Base-by-base conservation (phyloP, 306 rosid species). In the Rubus parviflorus region DNA sequence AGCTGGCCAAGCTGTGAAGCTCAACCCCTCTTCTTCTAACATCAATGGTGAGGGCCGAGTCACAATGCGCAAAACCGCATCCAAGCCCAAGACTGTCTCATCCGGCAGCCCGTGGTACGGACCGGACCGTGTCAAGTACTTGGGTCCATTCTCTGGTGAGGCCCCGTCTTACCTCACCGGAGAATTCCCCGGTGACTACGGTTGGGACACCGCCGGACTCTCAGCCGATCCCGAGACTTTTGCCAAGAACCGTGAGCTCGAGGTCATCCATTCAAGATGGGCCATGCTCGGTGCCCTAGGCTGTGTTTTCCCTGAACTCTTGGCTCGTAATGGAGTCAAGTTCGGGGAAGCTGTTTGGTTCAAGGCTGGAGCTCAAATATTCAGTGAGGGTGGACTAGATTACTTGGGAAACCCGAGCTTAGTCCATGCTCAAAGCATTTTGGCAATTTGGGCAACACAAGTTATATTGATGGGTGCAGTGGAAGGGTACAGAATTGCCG, bases 1-100 rank as follows among this genome's bases (percentile, higher is more conserved):
- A 11, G 67, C n/a, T 61, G 67, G 42, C n/a, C 67, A 61, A 62
- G 68, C 68, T 62, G 42, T 62, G 42, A 62, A 30, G 68, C 20
- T 62, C 68, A 30, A 0, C 4, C 19, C 43, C 19, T 62, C 43
- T 62, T 62, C 43, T 14, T 62, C 68, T 35, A 62, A 30, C 68
- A n/a, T 62, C 20, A 30, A 5, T 30, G 68, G n/a, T 35, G 68
- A 62, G 23, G 68, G 68, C 68, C n/a, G 68, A 62, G 20, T 62
- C 68, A 35, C 68, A 30, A 62, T 62, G 68, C 43, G 20, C 68
- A 62, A 62, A 62, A 13, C 45, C 2, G n/a, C 42, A 13, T 35
- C 68, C 20, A 30, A 62, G 68, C 9, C 68, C 10, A 62, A 62
- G 10, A 62, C 45, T 5, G 68, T 62, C 68, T 13, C 68, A 5